Conservation (phyloP, 2,329 filamentous ascomycete species). For the Fusarium hainanense region DNA sequence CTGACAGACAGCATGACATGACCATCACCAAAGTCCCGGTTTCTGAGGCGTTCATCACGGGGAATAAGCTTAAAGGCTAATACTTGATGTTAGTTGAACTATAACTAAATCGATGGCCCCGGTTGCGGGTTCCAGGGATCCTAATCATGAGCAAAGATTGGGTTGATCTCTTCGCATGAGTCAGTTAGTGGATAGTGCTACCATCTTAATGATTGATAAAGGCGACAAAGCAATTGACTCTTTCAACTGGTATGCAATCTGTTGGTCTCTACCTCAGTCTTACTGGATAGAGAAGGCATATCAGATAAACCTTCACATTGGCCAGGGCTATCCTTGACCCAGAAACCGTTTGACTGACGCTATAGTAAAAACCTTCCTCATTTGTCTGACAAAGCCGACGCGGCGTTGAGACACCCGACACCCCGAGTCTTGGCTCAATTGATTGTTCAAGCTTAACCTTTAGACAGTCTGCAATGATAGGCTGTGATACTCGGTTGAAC, state of each 20-base stretch:
- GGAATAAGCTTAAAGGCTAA: slow-evolving; percentile 33
- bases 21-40: neutral
- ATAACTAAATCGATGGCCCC: slow-evolving; percentile 5
- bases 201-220: neutral
- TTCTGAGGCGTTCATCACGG: slow-evolving; percentile 12
- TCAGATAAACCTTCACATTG: neutral
- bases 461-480: neutral
- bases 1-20: neutral
- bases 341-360: slow-evolving; percentile 16
- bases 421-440: slow-evolving; percentile 5
- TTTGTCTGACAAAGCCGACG: slow-evolving; percentile 24
- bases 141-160: neutral
- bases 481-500: neutral
- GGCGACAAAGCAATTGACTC: neutral
- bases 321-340: neutral
- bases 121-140: neutral
- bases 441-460: neutral
- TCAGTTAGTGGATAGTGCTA: neutral
- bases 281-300: neutral
- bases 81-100: neutral
- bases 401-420: neutral
- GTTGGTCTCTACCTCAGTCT: neutral
- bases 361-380: slow-evolving; percentile 33
- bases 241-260: neutral
- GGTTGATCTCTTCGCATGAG: neutral